Base-by-base conservation (phyloP, 345 rosid genomes). In the Bruguiera parviflora region DNA sequence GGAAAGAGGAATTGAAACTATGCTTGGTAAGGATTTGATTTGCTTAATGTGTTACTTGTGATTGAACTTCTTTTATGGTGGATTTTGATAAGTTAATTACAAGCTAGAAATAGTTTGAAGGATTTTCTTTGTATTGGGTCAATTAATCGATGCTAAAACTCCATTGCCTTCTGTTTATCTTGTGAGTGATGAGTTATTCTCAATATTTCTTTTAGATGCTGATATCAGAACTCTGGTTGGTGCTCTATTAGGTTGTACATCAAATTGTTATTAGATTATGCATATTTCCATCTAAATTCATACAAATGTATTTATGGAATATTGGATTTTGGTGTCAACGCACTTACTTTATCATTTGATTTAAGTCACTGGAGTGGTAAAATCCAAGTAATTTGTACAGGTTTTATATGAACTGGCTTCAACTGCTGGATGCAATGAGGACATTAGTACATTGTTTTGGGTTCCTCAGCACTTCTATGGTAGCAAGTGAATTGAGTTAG, bases 361-460 rank as follows among this genome's bases (percentile, higher is more conserved):
- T 64, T 70, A 68, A 39, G 16, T 9, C 16, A 39, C 16, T 39
- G 66, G 81, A 53, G 65, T 69, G 25, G 75, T n/a, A 3, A 5
- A 57, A 66, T 18, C 8, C 43, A 58, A 70, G 66, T 46, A 47
- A 47, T n/a, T 64, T 62, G 27, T 19, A 18, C 53, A 51, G 61
- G 35, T 53, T 61, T 74, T 51, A 18, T 28, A 32, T 20, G 69
- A 65, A 25, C 65, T 64, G 31, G 69, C 21, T 32, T 64, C 57
- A 27, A 33, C 33, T 57, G 59, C 68, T 68, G n/a, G 62, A 47
- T 58, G 49, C 47, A 69, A 25, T 8, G 5, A 8, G 64, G 63
- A 60, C 72, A 77, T 74, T 62, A 65, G 7, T 60, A 51, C 53
- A 63, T 33, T 15, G 16, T 53, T 62, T 22, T 55, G 74, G 72